A percentile compares a stretch with the other conserved stretches of the same genome.
Conservation (phyloP, 2,329 filamentous ascomycete species). For the Colletotrichum eleusines region DNA sequence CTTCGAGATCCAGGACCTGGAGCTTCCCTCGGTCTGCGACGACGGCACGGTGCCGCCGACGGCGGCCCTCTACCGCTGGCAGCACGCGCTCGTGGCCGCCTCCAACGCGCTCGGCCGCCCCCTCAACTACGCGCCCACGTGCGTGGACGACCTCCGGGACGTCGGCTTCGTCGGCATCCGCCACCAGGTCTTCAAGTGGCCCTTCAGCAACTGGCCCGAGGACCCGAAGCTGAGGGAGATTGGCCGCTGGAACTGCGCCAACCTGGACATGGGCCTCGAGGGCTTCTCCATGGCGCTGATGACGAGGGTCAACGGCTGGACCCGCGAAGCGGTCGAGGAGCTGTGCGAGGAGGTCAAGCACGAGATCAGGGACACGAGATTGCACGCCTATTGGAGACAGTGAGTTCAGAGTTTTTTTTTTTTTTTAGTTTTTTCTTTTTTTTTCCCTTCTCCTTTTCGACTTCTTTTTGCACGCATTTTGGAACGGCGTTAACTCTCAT, state of each 20-base stretch:
- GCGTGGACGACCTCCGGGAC: conserved; percentile 43
- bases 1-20: conserved; percentile 49
- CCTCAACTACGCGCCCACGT: conserved; percentile 46
- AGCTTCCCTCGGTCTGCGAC: conserved; percentile 48
- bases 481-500: background rate
- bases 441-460: background rate
- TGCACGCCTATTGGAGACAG: conserved; percentile 46
- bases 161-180: conserved; percentile 26
- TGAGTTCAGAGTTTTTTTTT: no score
- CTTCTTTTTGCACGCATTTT: background rate
- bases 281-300: conserved; percentile 52
- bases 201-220: conserved; percentile 43
- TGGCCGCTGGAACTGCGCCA: conserved; percentile 45
- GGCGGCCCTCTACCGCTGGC: conserved; percentile 49
- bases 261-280: conserved; percentile 50
- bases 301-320: conserved; percentile 54
- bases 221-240: conserved; percentile 41
- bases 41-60: conserved; percentile 48
- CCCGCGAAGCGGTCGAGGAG: conserved; percentile 45
- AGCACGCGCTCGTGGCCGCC: conserved; percentile 47
- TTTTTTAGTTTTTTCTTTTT: background rate
- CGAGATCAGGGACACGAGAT: conserved; percentile 44
- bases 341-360: conserved; percentile 44
- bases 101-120: conserved; percentile 48
- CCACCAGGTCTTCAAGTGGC: conserved; percentile 22